Base-by-base conservation (phyloP, 2,329 filamentous ascomycete genomes). In the Epichloe sylvatica region DNA sequence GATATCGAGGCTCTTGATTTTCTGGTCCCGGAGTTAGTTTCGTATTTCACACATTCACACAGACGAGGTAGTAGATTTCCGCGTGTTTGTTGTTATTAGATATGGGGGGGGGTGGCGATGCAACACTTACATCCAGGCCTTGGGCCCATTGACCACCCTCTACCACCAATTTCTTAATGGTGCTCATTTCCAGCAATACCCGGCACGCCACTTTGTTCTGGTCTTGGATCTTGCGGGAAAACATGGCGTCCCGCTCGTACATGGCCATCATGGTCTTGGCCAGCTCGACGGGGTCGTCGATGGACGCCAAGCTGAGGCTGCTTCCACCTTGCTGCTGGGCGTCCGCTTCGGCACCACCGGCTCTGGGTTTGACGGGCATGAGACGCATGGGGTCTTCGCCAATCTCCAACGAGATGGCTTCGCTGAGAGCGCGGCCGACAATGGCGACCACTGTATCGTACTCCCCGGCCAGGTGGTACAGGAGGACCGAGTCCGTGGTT, bases 361-460 rank as follows among this genome's bases (percentile, higher is more conserved):
- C 69, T 52, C 86, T 77, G 34, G 88, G 86, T 68, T 87, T 89
- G 57, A 94, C 73, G 3, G 88, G 87, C 66, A 89, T 80, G 46
- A 94, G 71, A 40, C 83, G 82, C 66, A 90, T 75, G 17, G 84
- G 80, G 51, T 88, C 83, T 58, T 92, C 84, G 48, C 88, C 89
- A 58, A 95, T 77, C 59, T 94, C 89, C 11, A 91, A 76, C 12
- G 87, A 84, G 52, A 97, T 81, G 42, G 88, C 86, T 65, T 97
- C 89, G 50, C 90, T 94, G 36, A 98, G 75, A 3, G 90, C 84
- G 38, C 89, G 84, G 67, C 90, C 95, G 61, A 97, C 80, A 56
- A 97, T 91, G 25, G 78, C 73, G 41, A 96, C 81, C n/a, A 97
- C 94, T 49, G 83, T 89, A 64, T 98, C 89, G 64, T 94, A 97